phyloP scores from a whole-genome alignment of 2,329 filamentous ascomycete genomes.

The Curvularia hawaiiensis region DNA sequence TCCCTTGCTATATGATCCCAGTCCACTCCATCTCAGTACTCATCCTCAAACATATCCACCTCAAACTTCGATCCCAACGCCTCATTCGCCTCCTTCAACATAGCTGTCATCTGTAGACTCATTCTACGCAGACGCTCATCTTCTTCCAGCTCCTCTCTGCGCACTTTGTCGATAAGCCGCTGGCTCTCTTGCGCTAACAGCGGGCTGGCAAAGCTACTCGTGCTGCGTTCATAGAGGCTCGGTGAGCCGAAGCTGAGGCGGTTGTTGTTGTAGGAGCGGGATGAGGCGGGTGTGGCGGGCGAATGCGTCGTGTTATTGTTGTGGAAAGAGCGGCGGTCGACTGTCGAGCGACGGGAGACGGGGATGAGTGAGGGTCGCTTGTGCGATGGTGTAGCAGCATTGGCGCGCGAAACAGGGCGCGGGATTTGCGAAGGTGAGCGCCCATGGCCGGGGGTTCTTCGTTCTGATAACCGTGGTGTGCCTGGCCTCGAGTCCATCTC shows the following conservation, averaged over 20 bases:
- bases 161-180: constrained; percentile 71
- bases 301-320: constrained; percentile 16
- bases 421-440: constrained; percentile 45
- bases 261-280: constrained; percentile 29
- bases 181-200: constrained; percentile 68
- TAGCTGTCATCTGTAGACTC: constrained; percentile 77
- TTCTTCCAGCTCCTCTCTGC: constrained; percentile 75
- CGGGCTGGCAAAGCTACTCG: constrained; percentile 32
- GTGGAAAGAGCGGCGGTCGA: constrained; percentile 28
- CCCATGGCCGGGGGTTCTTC: constrained; percentile 31
- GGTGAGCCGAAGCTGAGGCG: constrained; percentile 43
- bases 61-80: constrained; percentile 67
- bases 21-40: not conserved
- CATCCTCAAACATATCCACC: constrained; percentile 42
- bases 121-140: constrained; percentile 81
- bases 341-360: constrained; percentile 48
- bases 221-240: constrained; percentile 25
- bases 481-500: constrained; percentile 61
- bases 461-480: constrained; percentile 46
- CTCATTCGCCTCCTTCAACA: constrained; percentile 88
- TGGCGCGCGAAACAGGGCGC: constrained; percentile 35
- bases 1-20: too few relatives aligned
- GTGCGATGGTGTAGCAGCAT: constrained; percentile 21
- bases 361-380: constrained; percentile 52
- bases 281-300: constrained; percentile 19